Evolutionary conservation across 1,284 basidiomycete species (phyloP).

Genomic region (Rhodotorula sp.): DNA sequence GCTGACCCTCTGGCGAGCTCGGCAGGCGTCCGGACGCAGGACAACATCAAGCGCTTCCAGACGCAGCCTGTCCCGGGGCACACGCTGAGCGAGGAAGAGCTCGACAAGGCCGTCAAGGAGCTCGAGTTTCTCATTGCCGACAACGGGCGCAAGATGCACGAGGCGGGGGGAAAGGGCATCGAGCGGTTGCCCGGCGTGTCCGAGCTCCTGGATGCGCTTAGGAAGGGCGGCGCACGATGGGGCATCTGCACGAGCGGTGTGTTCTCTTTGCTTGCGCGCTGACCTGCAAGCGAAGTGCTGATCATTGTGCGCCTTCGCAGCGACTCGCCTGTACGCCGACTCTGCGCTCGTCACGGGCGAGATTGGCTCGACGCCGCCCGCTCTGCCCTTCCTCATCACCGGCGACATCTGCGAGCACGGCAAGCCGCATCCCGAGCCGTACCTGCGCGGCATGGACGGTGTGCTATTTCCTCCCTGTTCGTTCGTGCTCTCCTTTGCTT

Average conservation of each 20-base stretch:
- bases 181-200: conserved; percentile 22
- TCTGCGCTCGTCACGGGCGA: conserved; percentile 42
- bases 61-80: conserved; percentile 26
- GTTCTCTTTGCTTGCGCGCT: not conserved
- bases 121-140: conserved; percentile 43
- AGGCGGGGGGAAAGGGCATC: conserved; percentile 33
- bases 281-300: not conserved
- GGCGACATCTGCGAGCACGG: conserved; percentile 71
- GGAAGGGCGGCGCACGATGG: conserved; percentile 34
- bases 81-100: conserved; percentile 30
- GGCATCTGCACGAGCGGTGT: conserved; percentile 42
- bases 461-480: conserved; percentile 1
- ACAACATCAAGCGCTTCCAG: conserved; percentile 40
- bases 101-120: conserved; percentile 24
- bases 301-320: conserved; percentile 4
- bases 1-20: too few species aligned
- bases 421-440: conserved; percentile 80
- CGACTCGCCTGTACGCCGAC: conserved; percentile 40
- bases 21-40: conserved; percentile 37
- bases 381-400: conserved; percentile 59
- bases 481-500: not conserved
- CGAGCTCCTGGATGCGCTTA: conserved; percentile 18
- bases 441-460: conserved; percentile 56
- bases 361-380: conserved; percentile 25
- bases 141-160: conserved; percentile 29